Evolutionary conservation across 495 filamentous ascomycete genomes (phyloP), one percentile per base, ranked within the genome.

Genomic region (Pseudevernia furfuracea): DNA sequence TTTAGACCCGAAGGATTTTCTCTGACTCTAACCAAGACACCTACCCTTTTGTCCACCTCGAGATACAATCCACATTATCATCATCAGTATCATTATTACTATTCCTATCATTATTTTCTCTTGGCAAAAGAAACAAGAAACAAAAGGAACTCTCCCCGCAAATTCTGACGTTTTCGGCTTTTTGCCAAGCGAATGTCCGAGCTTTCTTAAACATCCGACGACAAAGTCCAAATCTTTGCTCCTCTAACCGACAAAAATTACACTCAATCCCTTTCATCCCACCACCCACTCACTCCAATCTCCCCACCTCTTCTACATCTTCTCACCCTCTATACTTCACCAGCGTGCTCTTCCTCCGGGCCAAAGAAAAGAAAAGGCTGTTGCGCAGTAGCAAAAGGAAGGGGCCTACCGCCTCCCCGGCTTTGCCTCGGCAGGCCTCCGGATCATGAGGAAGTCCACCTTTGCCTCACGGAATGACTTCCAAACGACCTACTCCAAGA

Each of bases 391-490:
- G 43, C 25, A 44, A 32, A 63, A 43, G 34, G 32, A 63, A 39
- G 55, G 37, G 61, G 61, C 41, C 49, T 12, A 38, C 23, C 52
- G 58, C 58, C 52, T 55, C 56, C 56, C 55, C 37, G 62, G 55
- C 30, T 36, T 37, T 49, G 55, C 56, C 52, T 64, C 41, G 55
- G 41, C 60, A 63, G 60, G 38, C 64, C 55, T 62, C 34, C n/a
- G 21, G 58, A 64, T 43, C 63, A 71, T 71, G 69, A 71, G 67
- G 58, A 71, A 65, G 53, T 59, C 62, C 39, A 53, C 65, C 32
- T 71, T 70, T 30, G 25, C 59, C 44, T 69, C 68, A 38, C 61
- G 68, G 58, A 64, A 60, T 61, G 70, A 71, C 36, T 62, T 61
- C 66, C 66, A 69, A 41, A 36, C 57, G 38, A 58, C 41, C 41